A percentile compares a stretch with the other conserved stretches of the same genome.
These are phyloP conservation scores for Candida buenavistaensis DNA, from an alignment of 1,139 yeast genomes.

Conservation along the genomic window DNA sequence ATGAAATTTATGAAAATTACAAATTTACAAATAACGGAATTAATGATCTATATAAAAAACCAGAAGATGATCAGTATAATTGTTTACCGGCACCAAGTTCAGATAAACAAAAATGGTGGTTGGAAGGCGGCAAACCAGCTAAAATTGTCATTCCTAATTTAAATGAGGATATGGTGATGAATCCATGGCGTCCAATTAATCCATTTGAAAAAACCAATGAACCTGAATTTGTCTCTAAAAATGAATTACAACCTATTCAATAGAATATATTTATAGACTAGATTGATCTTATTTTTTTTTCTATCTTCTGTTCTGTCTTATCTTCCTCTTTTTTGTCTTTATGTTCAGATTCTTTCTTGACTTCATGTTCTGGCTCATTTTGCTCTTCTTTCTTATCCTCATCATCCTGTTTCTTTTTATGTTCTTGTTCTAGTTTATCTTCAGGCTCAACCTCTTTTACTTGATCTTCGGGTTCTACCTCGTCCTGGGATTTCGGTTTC, in stretches of 20 bases:
- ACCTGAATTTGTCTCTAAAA: slow-evolving; percentile 31
- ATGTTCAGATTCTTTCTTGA: too few relatives aligned
- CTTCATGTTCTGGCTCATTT: slow-evolving; percentile 1
- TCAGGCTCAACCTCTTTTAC: slow-evolving; percentile 7
- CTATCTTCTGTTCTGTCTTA: neutral
- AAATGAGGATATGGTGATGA: slow-evolving; percentile 46
- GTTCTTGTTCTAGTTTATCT: slow-evolving; percentile 4
- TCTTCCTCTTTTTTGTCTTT: neutral
- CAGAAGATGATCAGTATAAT: slow-evolving; percentile 21
- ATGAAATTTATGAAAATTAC: slow-evolving; percentile 58
- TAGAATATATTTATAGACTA: neutral
- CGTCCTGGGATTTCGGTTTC: too few relatives aligned
- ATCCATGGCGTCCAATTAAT: slow-evolving; percentile 66
- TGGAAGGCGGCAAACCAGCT: slow-evolving; percentile 73
- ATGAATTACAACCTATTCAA: slow-evolving; percentile 11
- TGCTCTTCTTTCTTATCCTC: neutral
- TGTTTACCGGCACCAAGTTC: slow-evolving; percentile 87
- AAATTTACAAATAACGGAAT: slow-evolving; percentile 45
- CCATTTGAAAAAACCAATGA: slow-evolving; percentile 57
- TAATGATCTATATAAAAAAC: slow-evolving; percentile 30
- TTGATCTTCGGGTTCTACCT: slow-evolving; percentile 1
- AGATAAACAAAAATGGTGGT: slow-evolving; percentile 88
- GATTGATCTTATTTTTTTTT: neutral
- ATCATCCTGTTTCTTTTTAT: slow-evolving; percentile 2
- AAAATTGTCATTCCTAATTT: slow-evolving; percentile 56